phyloP scores from a whole-genome alignment of 208 protist species.

The Acanthamoeba culbertsoni region DNA sequence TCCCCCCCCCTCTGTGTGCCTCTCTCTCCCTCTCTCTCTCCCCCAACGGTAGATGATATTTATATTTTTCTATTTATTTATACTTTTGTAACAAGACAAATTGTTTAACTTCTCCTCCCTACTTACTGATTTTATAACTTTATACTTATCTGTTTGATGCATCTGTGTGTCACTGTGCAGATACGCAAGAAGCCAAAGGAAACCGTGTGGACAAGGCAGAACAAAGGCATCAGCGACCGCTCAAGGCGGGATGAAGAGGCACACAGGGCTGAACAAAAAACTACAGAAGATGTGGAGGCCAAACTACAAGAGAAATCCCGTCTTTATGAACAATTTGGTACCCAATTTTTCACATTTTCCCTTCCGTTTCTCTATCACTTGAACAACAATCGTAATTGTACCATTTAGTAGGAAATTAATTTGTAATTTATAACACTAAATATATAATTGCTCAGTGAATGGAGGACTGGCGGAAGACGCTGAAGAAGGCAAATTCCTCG shows the following conservation, averaged over 20 bases:
- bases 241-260: background rate
- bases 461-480: background rate
- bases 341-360: background rate
- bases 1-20: too few species aligned
- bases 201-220: slow-evolving; percentile 13
- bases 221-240: slow-evolving; percentile 21
- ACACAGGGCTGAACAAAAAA: background rate
- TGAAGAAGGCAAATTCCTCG: slow-evolving; percentile 36
- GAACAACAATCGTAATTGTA: too few species aligned
- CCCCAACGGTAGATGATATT: too few species aligned
- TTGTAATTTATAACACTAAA: too few species aligned
- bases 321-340: slow-evolving; percentile 32
- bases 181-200: slow-evolving; percentile 28
- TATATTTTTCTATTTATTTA: background rate
- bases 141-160: background rate
- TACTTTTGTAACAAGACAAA: background rate
- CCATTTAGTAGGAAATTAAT: too few species aligned
- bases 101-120: background rate
- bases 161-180: background rate
- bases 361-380: too few species aligned
- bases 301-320: slow-evolving; percentile 27
- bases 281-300: background rate
- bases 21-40: too few species aligned
- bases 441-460: background rate
- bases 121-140: too few species aligned